Base-by-base conservation (phyloP, 495 filamentous ascomycete species). In the Penicillium psychrofluorescens region DNA sequence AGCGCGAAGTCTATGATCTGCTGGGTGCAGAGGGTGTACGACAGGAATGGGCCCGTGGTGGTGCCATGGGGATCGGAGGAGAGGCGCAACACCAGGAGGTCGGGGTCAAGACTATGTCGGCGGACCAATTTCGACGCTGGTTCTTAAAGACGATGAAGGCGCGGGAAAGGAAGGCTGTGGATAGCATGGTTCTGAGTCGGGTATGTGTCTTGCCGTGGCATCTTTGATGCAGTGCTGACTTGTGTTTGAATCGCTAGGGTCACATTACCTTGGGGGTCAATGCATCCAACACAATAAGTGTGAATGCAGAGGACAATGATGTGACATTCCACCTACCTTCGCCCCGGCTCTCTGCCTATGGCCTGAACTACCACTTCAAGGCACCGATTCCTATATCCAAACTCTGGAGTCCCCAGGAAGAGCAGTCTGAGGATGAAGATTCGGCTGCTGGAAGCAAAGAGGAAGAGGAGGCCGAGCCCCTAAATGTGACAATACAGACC, bases 1-100 rank as follows among this genome's bases (percentile, higher is more conserved):
- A 78, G 46, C 66, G 77, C 34, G 53, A 62, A 7, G 74, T 78
- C 2, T 83, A 81, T 56, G 78, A 83, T 64, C 38, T 65, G 11
- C 41, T 69, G 7, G 74, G 75, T 4, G 53, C 52, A 6, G 69
- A 72, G 41, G 76, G 68, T 8, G 64, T 78, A 6, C 46, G 61
- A 35, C 55, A 52, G 30, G 66, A 76, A 58, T 75, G 68, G 68
- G 50, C 56, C 11, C 33, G 14, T n/a, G 33, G 29, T 2, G 68
- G 68, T 16, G 36, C 44, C 11, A 67, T 71, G 68, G 66, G 61
- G n/a, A 22, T 14, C 14, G 49, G 48, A 8, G 61, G 61, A 22
- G 61, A 61, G 41, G 61, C 49, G 27, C 45, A 62, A 42, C 48
- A 35, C 11, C 49, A 58, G 44, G 42, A 67, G 31, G 44, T 77